Evolutionary conservation across 2,329 filamentous ascomycete species (phyloP).

Genomic region (Diaporthe vaccinii): DNA sequence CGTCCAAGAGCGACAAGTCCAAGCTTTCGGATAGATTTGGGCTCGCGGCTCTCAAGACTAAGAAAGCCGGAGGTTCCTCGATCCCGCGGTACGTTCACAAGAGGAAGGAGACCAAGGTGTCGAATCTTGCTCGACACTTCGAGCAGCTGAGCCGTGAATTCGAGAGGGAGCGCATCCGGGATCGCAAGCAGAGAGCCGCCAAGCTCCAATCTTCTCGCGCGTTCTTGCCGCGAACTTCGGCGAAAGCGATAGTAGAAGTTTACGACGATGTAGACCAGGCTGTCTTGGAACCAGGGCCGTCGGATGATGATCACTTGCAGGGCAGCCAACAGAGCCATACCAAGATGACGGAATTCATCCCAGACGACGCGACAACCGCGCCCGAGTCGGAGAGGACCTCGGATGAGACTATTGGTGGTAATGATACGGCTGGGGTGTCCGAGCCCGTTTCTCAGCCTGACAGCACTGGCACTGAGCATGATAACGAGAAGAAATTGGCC

Average conservation of each 20-base stretch:
- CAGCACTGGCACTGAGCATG: slow-evolving; percentile 57
- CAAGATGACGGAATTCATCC: slow-evolving; percentile 49
- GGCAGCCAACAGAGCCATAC: slow-evolving; percentile 51
- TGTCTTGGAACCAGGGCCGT: slow-evolving; percentile 81
- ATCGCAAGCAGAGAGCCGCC: slow-evolving; percentile 84
- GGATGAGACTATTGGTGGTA: slow-evolving; percentile 36
- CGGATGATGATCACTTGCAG: slow-evolving; percentile 70
- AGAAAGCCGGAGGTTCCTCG: slow-evolving; percentile 75
- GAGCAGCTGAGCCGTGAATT: slow-evolving; percentile 97
- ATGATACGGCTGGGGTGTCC: slow-evolving; percentile 37
- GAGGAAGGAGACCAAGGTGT: slow-evolving; percentile 83
- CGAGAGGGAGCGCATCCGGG: slow-evolving; percentile 90
- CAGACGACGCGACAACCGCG: slow-evolving; percentile 42
- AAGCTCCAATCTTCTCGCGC: slow-evolving; percentile 81
- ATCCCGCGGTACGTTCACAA: slow-evolving; percentile 90
- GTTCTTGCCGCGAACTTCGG: slow-evolving; percentile 86
- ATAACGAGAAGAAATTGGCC: slow-evolving; percentile 60
- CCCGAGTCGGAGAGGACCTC: slow-evolving; percentile 37
- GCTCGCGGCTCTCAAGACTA: slow-evolving; percentile 73
- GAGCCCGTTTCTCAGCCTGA: slow-evolving; percentile 50
- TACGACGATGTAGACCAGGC: slow-evolving; percentile 95
- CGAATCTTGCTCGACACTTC: slow-evolving; percentile 93
- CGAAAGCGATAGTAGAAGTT: slow-evolving; percentile 96
- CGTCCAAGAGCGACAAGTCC: slow-evolving; percentile 72
- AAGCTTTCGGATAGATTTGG: slow-evolving; percentile 82